Percentiles rank a stretch among this genome's conserved stretches.
Conservation (phyloP, 192 early-diverging fungal genomes). For the Phlyctochytrium planicorne region DNA sequence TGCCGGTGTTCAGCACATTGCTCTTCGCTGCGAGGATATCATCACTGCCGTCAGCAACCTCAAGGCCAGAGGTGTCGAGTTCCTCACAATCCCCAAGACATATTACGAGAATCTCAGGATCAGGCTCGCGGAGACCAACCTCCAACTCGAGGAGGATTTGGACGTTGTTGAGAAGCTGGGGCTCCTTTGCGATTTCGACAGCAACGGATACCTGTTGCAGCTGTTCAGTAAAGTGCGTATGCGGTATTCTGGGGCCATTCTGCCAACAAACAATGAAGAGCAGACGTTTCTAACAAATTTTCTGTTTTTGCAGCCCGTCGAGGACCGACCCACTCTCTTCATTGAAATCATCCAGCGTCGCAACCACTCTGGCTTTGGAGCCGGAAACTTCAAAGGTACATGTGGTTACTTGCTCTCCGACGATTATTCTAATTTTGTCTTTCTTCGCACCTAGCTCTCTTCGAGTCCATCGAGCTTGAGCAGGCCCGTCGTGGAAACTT, state of each 20-base stretch:
- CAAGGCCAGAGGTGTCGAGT: conserved; percentile 83
- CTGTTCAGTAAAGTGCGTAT: conserved; percentile 66
- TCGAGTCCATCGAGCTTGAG: conserved; percentile 94
- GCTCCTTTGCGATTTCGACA: conserved; percentile 96
- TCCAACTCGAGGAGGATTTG: conserved; percentile 79
- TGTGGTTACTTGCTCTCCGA: too few species aligned
- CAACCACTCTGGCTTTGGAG: conserved; percentile 63
- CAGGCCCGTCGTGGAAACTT: conserved; percentile 80
- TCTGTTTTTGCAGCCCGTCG: too few species aligned
- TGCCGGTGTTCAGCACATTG: conserved; percentile 78
- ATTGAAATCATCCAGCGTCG: conserved; percentile 96
- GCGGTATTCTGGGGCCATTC: conserved; percentile 15
- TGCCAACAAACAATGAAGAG: not conserved
- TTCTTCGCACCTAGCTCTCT: too few species aligned
- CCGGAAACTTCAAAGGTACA: conserved; percentile 2
- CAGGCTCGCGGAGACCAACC: conserved; percentile 66
- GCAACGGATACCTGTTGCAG: conserved; percentile 93
- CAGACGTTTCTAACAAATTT: too few species aligned
- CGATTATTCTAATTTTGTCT: conserved; percentile 51
- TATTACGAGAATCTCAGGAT: conserved; percentile 88
- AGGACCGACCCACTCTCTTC: conserved; percentile 96
- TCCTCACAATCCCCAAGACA: conserved; percentile 73
- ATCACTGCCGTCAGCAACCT: conserved; percentile 79
- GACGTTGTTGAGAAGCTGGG: conserved; percentile 78
- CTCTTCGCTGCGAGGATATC: conserved; percentile 85